Evolutionary conservation across 495 filamentous ascomycete species (phyloP), one percentile per base, ranked within the genome.

Genomic region (Penicillium parvum): DNA sequence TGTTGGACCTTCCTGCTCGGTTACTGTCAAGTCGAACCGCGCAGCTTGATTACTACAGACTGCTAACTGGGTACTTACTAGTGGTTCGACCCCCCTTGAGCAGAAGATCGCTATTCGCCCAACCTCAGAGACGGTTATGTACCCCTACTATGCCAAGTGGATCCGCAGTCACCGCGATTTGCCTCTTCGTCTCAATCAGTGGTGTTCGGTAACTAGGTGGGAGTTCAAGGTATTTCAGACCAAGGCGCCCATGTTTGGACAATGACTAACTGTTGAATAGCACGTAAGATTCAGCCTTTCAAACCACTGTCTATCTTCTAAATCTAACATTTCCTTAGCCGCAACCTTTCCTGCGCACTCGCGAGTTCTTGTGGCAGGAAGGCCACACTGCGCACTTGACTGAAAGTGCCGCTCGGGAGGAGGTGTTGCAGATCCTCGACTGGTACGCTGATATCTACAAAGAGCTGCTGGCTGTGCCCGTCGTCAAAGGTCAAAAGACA

Each of bases 351-450:
- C 71, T 98, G 16, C 73, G 92, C 46, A 89, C 90, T 36, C 71
- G 92, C 54, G 92, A 98, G 62, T 98, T 98, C 67, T 69, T 96
- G 32, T 98, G 92, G 92, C 94, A 98, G 61, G 92, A 98, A 66
- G 94, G 92, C 21, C 92, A 98, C 71, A 98, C 92, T 5, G 92
- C 92, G 8, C 90, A 96, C 66, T 62, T 96, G 44, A 91, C 83
- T 5, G 75, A 90, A 55, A 71, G 83, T 39, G 74, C 73, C 33
- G 90, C 92, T 23, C 81, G 75, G 12, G 74, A 85, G 56, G 92
- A 98, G 62, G 92, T 98, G 8, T 58, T 87, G 41, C 75, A 94
- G 61, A 97, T 98, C 41, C 78, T 98, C n/a, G 90, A 97, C 60
- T 79, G 82, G 41, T 98, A 98, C 57, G 82, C 88, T 18, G 81